Evolutionary conservation across 2,329 filamentous ascomycete species (phyloP).

Genomic region (Hawksworthiomyces lignivorus): DNA sequence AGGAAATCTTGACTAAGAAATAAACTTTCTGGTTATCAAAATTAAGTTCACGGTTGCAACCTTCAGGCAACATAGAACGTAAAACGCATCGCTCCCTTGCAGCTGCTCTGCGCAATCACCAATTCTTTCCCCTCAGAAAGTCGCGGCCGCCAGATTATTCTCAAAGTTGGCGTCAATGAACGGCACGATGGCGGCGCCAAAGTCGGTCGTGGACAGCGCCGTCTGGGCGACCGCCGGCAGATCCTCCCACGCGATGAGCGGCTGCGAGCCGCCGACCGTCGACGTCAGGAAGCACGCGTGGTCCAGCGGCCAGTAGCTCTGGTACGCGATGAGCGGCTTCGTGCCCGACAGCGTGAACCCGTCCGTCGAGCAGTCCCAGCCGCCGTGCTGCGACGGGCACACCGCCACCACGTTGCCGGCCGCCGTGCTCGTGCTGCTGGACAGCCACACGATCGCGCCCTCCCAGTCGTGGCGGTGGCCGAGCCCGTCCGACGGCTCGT

Average conservation of each 20-base stretch:
- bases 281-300: conserved; percentile 19
- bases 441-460: conserved; percentile 24
- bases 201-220: conserved; percentile 30
- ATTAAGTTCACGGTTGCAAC: too few relatives aligned
- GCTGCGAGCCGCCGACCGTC: conserved; percentile 28
- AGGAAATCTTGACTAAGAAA: too few relatives aligned
- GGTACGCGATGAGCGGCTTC: conserved; percentile 32
- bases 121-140: not conserved
- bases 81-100: too few relatives aligned
- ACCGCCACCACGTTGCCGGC: conserved; percentile 25
- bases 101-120: conserved; percentile 3
- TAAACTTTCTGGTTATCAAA: too few relatives aligned
- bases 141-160: conserved; percentile 10
- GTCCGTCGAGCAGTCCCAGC: conserved; percentile 20
- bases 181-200: conserved; percentile 33
- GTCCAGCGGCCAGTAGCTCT: conserved; percentile 23
- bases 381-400: conserved; percentile 29
- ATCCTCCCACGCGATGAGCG: conserved; percentile 34
- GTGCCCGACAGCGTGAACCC: conserved; percentile 14
- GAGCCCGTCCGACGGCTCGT: conserved; percentile 26
- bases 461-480: conserved; percentile 36
- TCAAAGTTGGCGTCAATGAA: conserved; percentile 24
- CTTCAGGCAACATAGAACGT: too few relatives aligned
- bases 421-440: conserved; percentile 18
- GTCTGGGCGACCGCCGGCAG: conserved; percentile 20